Evolutionary conservation across 2,329 filamentous ascomycete species (phyloP).

Genomic region (Fusarium sp.): DNA sequence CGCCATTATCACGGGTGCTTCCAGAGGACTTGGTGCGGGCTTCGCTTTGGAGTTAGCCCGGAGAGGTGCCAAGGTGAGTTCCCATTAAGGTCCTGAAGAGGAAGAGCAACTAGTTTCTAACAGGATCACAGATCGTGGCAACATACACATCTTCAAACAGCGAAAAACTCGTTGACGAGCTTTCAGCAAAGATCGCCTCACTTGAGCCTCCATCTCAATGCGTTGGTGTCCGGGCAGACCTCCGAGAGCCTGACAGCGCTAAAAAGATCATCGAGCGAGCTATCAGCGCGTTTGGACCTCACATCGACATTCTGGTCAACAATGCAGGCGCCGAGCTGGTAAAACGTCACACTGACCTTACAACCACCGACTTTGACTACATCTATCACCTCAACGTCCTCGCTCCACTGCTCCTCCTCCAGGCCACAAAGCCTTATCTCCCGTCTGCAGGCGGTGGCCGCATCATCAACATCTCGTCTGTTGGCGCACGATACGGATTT

Average conservation of each 20-base stretch:
- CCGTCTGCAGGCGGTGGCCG: conserved; percentile 6
- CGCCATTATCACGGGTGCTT: conserved; percentile 26
- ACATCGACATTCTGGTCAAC: conserved; percentile 23
- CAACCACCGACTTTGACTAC: conserved; percentile 16
- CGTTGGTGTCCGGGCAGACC: conserved; percentile 14
- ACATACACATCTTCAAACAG: conserved; percentile 30
- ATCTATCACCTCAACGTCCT: conserved; percentile 34
- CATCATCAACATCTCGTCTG: conserved; percentile 29
- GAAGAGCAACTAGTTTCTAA: background rate
- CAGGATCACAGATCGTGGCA: conserved; percentile 4
- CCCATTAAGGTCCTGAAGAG: fast-evolving
- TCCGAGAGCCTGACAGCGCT: conserved; percentile 1
- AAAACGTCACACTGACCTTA: conserved; percentile 11
- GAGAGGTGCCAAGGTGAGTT: conserved; percentile 26
- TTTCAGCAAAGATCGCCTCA: conserved; percentile 12
- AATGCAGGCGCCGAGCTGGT: conserved; percentile 31
- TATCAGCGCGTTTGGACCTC: conserved; percentile 2
- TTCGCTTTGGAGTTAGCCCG: conserved; percentile 28
- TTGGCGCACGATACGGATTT: conserved; percentile 21
- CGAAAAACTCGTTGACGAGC: conserved; percentile 7
- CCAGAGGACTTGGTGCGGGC: conserved; percentile 24
- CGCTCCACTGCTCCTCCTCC: conserved; percentile 23
- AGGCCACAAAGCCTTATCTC: conserved; percentile 11
- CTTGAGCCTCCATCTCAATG: conserved; percentile 14
- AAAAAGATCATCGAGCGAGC: conserved; percentile 6